Conservation (phyloP, 2,329 filamentous ascomycete genomes). For the Tolypocladium endophyticum region DNA sequence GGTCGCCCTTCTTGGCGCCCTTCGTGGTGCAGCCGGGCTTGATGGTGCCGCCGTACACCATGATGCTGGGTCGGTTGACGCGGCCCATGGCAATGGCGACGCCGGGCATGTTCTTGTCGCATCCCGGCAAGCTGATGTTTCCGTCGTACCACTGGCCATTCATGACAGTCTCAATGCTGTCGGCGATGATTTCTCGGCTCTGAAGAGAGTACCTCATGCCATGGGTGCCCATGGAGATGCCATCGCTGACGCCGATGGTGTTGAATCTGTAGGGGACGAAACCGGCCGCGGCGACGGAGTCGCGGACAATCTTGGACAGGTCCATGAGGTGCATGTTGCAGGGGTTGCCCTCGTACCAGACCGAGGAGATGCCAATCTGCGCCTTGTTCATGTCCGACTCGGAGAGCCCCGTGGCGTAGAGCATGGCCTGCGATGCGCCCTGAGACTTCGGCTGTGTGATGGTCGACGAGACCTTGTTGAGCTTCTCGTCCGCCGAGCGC, state of each 20-base stretch:
- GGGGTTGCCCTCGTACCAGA: slow-evolving; percentile 96
- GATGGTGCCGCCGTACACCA: slow-evolving; percentile 97
- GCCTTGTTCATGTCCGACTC: slow-evolving; percentile 90
- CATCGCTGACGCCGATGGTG: slow-evolving; percentile 95
- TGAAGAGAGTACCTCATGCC: slow-evolving; percentile 96
- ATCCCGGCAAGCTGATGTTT: slow-evolving; percentile 92
- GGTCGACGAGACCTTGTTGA: slow-evolving; percentile 74
- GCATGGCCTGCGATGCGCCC: slow-evolving; percentile 96
- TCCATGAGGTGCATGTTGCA: slow-evolving; percentile 99
- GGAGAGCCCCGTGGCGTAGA: slow-evolving; percentile 85
- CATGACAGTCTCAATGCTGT: slow-evolving; percentile 99
- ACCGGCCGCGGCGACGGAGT: slow-evolving; percentile 56
- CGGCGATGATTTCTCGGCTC: slow-evolving; percentile 91
- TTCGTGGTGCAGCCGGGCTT: slow-evolving; percentile 74
- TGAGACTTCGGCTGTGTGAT: slow-evolving; percentile 98
- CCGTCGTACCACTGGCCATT: slow-evolving; percentile 97
- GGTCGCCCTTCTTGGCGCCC: slow-evolving; percentile 59
- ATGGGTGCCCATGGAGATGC: slow-evolving; percentile 94
- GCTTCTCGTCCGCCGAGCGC: slow-evolving; percentile 38
- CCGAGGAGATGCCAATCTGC: slow-evolving; percentile 93
- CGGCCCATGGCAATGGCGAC: slow-evolving; percentile 89
- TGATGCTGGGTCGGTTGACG: slow-evolving; percentile 86
- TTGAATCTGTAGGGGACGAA: slow-evolving; percentile 96
- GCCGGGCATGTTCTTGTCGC: slow-evolving; percentile 99
- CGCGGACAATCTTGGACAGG: slow-evolving; percentile 64